Conservation (phyloP, 306 rosid species). For the Macrotyloma uniflorum region DNA sequence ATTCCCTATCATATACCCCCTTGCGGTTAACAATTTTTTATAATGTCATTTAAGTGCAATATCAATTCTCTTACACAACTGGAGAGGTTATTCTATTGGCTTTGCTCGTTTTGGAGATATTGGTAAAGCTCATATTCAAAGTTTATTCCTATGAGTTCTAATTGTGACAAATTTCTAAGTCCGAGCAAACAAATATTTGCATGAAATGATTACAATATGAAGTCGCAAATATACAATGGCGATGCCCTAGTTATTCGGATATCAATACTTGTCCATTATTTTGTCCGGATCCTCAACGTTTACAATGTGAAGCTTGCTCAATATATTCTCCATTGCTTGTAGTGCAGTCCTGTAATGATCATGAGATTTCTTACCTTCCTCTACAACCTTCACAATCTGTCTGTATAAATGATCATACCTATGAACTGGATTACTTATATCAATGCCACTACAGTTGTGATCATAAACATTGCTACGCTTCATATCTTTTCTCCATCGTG, state of each 20-base stretch:
- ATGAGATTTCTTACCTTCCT: constrained; percentile 70
- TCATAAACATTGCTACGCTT: constrained; percentile 52
- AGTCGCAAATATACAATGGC: background rate
- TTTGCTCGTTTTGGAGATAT: background rate
- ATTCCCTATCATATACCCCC: too few species aligned
- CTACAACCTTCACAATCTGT: constrained; percentile 69
- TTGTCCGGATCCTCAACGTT: constrained; percentile 34
- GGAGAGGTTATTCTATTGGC: background rate
- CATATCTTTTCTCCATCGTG: constrained; percentile 75
- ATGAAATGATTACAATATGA: background rate
- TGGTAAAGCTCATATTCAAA: background rate
- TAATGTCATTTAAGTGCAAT: background rate
- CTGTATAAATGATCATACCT: constrained; percentile 64
- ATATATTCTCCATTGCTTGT: constrained; percentile 53
- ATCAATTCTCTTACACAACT: background rate
- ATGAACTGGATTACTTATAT: constrained; percentile 60
- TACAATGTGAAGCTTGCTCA: constrained; percentile 58
- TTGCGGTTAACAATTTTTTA: background rate
- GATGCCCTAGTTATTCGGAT: background rate
- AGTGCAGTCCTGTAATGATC: constrained; percentile 49
- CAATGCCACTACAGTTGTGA: constrained; percentile 51
- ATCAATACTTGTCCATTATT: constrained; percentile 14
- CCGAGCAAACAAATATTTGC: background rate
- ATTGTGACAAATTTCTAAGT: background rate
- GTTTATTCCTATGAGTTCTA: background rate